Evolutionary conservation across 129 eudicot genomes (phyloP).

Genomic region (Flaveria robusta): DNA sequence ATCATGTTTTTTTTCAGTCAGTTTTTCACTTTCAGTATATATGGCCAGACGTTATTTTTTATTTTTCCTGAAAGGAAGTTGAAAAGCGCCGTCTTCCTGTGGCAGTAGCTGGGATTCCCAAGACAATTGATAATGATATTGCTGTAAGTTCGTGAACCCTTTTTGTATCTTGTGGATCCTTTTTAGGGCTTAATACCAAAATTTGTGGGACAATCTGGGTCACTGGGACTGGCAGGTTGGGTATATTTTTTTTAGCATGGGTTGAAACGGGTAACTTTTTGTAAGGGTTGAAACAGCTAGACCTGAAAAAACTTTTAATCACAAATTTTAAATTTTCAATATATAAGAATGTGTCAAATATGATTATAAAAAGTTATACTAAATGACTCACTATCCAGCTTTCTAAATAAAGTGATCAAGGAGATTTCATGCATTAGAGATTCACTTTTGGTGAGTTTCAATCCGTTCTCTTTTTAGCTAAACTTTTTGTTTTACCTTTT

Average conservation of each 20-base stretch:
- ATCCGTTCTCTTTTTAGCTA: neutral
- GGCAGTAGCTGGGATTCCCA: constrained; percentile 93
- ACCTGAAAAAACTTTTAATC: neutral
- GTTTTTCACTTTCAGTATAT: constrained; percentile 10
- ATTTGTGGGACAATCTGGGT: neutral
- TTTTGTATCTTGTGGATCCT: constrained; percentile 5
- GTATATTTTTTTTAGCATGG: too few relatives aligned
- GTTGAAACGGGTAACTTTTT: neutral
- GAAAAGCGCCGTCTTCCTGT: constrained; percentile 79
- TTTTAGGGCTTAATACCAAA: constrained; percentile 5
- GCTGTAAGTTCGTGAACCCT: constrained; percentile 59
- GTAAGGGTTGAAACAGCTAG: neutral
- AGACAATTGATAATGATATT: constrained; percentile 97
- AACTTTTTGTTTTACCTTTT: neutral
- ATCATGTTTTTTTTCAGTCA: neutral
- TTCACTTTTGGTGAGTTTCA: neutral
- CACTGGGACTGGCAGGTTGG: neutral
- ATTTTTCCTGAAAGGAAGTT: constrained; percentile 63
- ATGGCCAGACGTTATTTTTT: constrained; percentile 16
- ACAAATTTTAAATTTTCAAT: too few relatives aligned
- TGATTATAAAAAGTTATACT: neutral
- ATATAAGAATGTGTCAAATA: neutral
- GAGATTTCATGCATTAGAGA: neutral
- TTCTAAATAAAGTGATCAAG: neutral
- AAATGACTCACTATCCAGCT: neutral